Percentiles rank a stretch among this genome's conserved stretches.
These are phyloP conservation scores for Xylariales sp. DNA, from an alignment of 2,329 filamentous ascomycete species.

Conservation along the genomic window DNA sequence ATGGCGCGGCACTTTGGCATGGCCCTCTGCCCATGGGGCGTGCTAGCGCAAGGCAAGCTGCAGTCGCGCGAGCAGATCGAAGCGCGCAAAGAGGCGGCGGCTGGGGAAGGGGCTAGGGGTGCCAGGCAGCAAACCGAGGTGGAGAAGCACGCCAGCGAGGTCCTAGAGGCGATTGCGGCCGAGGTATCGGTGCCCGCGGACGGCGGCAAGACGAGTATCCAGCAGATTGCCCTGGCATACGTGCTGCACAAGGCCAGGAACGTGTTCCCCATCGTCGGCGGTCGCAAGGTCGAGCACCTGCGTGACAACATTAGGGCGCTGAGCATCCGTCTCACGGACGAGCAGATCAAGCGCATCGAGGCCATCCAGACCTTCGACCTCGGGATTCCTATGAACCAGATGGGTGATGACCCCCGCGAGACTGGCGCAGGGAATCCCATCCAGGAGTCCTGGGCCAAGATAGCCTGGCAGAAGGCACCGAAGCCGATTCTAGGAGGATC, in stretches of 20 bases:
- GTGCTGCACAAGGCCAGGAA: constrained; percentile 1
- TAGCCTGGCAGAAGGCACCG: no score
- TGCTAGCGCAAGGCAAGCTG: background rate
- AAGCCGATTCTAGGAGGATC: no score
- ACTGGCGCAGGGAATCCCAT: no score
- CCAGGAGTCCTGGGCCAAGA: no score
- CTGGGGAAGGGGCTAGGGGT: background rate
- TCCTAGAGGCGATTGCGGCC: background rate
- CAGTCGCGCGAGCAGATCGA: constrained; percentile 2
- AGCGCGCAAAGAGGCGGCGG: background rate
- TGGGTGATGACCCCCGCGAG: background rate
- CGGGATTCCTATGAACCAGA: constrained; percentile 2
- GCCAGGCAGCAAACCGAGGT: background rate
- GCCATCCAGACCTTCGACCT: background rate
- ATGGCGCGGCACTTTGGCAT: constrained; percentile 12
- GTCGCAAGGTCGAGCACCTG: constrained; percentile 1
- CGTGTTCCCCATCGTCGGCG: constrained; percentile 35
- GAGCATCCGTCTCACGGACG: constrained; percentile 43
- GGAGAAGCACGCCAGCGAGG: background rate
- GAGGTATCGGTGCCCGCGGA: constrained; percentile 1
- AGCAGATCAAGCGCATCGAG: background rate
- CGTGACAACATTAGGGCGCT: constrained; percentile 72
- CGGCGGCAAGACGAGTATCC: background rate
- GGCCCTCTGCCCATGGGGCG: constrained; percentile 26
- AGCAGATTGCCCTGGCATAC: constrained; percentile 3